Conservation (phyloP, 2,329 filamentous ascomycete genomes). For the Tolypocladium guangdongense region DNA sequence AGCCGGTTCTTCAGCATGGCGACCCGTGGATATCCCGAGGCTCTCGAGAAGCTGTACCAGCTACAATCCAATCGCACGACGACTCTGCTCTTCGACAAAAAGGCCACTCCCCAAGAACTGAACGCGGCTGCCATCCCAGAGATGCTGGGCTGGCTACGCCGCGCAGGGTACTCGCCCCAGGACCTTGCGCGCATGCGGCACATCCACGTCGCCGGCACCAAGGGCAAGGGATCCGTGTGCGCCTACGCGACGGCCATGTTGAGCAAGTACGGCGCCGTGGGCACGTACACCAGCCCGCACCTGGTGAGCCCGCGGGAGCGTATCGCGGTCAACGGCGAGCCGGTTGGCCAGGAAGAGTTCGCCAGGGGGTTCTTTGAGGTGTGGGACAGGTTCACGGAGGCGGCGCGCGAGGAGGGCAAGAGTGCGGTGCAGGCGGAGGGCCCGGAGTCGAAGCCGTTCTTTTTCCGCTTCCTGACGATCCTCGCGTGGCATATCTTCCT, state of each 20-base stretch:
- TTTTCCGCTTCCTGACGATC: conserved; percentile 85
- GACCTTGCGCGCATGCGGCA: conserved; percentile 34
- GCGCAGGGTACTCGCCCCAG: conserved; percentile 56
- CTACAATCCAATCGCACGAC: conserved; percentile 71
- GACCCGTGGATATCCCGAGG: conserved; percentile 45
- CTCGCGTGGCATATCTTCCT: conserved; percentile 80
- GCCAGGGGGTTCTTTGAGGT: conserved; percentile 72
- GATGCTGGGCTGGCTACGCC: conserved; percentile 66
- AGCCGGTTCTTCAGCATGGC: conserved; percentile 7
- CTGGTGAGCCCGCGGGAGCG: conserved; percentile 74
- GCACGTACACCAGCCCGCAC: conserved; percentile 80
- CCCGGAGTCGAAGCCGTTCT: conserved; percentile 66
- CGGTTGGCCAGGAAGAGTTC: conserved; percentile 59
- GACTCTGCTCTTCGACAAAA: conserved; percentile 37
- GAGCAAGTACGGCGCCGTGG: conserved; percentile 40
- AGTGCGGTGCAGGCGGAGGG: conserved; percentile 35
- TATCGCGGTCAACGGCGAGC: conserved; percentile 66
- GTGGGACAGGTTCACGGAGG: conserved; percentile 52
- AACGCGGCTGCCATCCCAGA: conserved; percentile 72
- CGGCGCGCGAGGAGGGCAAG: conserved; percentile 22
- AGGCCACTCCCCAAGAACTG: conserved; percentile 37
- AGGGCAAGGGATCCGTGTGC: conserved; percentile 85
- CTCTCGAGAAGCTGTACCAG: conserved; percentile 62
- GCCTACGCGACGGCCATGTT: conserved; percentile 75
- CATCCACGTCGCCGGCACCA: conserved; percentile 86